phyloP scores from a whole-genome alignment of 805 yeast species.

The Torulaspora maleeae region DNA sequence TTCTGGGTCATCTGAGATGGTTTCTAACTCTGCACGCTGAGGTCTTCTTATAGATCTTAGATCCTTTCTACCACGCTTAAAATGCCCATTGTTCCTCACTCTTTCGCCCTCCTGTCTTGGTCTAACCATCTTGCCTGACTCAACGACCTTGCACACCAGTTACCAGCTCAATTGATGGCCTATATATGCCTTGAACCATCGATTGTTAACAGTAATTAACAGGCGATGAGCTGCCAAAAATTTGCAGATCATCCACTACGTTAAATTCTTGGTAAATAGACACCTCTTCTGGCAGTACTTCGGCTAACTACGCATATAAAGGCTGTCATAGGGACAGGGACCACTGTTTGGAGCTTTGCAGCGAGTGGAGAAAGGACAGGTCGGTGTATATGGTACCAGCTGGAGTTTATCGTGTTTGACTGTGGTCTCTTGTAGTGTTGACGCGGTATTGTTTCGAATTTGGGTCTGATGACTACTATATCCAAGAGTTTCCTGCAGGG shows the following conservation, averaged over 20 bases:
- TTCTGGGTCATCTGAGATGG: conserved; percentile 16
- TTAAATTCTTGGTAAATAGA: background rate
- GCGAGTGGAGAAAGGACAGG: background rate
- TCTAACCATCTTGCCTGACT: background rate
- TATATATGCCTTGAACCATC: background rate
- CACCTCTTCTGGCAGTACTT: background rate
- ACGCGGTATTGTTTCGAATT: background rate
- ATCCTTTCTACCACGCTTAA: conserved; percentile 54
- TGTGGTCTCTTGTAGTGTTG: conserved; percentile 6
- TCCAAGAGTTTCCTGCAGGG: conserved; percentile 19
- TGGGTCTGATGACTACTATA: conserved; percentile 3
- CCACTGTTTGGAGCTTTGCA: background rate
- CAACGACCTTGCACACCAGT: background rate
- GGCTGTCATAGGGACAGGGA: background rate
- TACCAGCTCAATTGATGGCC: background rate
- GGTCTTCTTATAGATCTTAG: conserved; percentile 57
- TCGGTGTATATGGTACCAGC: conserved; percentile 1
- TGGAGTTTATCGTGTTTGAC: conserved; percentile 1
- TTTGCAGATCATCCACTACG: conserved; percentile 16
- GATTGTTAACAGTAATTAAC: background rate
- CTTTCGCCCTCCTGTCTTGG: background rate
- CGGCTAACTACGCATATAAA: background rate
- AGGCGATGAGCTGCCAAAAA: conserved; percentile 19
- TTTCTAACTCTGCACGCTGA: conserved; percentile 14
- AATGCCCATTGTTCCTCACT: conserved; percentile 12